phyloP scores from a whole-genome alignment of 176 grass and related monocot genomes.

The Urochloa ruziziensis region DNA sequence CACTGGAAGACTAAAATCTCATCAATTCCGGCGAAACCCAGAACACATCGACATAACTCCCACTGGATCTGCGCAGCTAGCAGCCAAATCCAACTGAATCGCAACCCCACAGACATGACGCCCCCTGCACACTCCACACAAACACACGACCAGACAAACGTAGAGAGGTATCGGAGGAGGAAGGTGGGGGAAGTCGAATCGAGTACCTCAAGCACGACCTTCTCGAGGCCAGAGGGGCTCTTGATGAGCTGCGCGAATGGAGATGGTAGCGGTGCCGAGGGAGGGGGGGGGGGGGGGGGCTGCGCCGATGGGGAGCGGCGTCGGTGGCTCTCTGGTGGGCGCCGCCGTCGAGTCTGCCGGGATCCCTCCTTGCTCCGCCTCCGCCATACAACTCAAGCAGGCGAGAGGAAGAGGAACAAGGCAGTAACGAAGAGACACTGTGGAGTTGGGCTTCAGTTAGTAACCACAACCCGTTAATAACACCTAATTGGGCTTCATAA shows the following conservation, averaged over 20 bases:
- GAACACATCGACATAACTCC: conserved; percentile 31
- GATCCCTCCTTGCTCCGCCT: too few species aligned
- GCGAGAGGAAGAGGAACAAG: too few species aligned
- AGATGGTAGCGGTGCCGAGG: not conserved
- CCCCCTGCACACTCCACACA: not conserved
- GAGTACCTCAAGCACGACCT: conserved; percentile 59
- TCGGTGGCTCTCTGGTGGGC: too few species aligned
- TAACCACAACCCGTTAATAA: too few species aligned
- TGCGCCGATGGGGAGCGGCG: too few species aligned
- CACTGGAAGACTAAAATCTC: not conserved
- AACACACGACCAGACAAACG: not conserved
- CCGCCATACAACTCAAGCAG: too few species aligned
- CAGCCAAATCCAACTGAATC: conserved; percentile 32
- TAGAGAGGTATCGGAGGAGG: not conserved
- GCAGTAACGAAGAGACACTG: too few species aligned
- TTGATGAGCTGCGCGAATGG: conserved; percentile 42
- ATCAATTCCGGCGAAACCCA: not conserved
- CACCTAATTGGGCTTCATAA: too few species aligned
- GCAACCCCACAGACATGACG: not conserved
- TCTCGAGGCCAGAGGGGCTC: conserved; percentile 49
- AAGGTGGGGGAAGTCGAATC: not conserved
- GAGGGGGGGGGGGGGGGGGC: too few species aligned
- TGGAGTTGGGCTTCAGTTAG: too few species aligned
- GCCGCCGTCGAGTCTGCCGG: too few species aligned
- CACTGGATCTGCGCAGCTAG: conserved; percentile 32